Conservation (phyloP, 164 flowering plant species). For the Liquidambar formosana region DNA sequence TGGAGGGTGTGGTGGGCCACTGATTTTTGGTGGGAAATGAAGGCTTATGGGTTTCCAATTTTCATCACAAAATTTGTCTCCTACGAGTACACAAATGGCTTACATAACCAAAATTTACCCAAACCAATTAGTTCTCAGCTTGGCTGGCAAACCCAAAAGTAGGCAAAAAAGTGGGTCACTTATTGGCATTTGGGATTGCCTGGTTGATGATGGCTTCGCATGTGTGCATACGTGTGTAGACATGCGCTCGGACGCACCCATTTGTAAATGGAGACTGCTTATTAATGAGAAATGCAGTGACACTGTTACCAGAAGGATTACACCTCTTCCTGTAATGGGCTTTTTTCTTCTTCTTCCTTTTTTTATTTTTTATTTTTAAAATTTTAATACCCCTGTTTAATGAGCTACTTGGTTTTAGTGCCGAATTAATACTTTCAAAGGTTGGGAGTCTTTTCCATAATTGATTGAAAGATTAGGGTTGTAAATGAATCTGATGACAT, state of each 20-base stretch:
- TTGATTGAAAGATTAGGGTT: too few relatives aligned
- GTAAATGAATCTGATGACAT: background rate
- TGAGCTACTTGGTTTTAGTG: too few relatives aligned
- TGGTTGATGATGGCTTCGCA: background rate
- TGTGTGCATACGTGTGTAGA: background rate
- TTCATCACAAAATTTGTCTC: conserved; percentile 18
- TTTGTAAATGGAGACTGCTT: conserved; percentile 8
- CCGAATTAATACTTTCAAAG: too few relatives aligned
- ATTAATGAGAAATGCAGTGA: background rate
- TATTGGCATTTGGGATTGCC: background rate
- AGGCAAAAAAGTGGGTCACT: conserved; percentile 6
- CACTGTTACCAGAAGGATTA: too few relatives aligned
- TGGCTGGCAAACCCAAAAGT: conserved; percentile 32
- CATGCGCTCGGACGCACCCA: too few relatives aligned
- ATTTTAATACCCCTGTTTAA: too few relatives aligned
- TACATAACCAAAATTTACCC: conserved; percentile 17
- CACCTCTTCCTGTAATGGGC: too few relatives aligned
- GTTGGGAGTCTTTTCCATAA: too few relatives aligned
- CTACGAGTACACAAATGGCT: background rate
- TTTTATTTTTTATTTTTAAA: too few relatives aligned
- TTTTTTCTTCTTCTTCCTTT: too few relatives aligned
- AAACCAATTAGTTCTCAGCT: conserved; percentile 20
- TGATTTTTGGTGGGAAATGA: conserved; percentile 31
- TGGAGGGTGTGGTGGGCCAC: conserved; percentile 12
- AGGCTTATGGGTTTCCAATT: conserved; percentile 14